Evolutionary conservation across 345 rosid species (phyloP), one percentile per base, ranked within the genome.

Genomic region (Populus nigra): DNA sequence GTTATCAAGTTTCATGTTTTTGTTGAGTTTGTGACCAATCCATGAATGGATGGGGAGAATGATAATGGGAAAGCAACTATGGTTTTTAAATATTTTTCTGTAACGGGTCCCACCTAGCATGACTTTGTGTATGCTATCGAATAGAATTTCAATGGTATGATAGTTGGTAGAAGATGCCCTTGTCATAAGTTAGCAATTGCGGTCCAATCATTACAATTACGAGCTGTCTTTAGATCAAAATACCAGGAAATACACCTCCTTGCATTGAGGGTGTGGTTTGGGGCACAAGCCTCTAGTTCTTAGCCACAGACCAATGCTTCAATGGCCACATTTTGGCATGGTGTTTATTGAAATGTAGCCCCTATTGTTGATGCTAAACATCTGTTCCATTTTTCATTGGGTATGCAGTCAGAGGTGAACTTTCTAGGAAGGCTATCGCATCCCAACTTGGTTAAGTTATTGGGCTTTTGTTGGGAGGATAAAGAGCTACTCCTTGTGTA

Each of bases 381-480:
- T 50, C 43, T n/a, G 9, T 16, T 31, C 16, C 43, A 2, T 65
- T 73, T 69, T 75, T 57, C n/a, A 68, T 70, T 68, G 66, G 76
- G 50, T 63, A 38, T 83, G 78, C 93, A 94, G 98, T 89, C 93
- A 10, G 94, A 93, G 85, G 89, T 94, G 53, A 88, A 88, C 82
- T 93, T 93, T 84, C 88, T 93, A 13, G 98, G 92, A 72, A 88
- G 90, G 84, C 87, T 90, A 69, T 90, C 90, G 29, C 99, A 94
- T 76, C 96, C 96, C 10, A 93, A 93, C 75, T 77, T 94, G 72
- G 97, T 95, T 27, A 90, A 78, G 84, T 66, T 95, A 69, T 38
- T 95, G 76, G 99, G 99, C 43, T 93, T 80, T 71, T 95, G 99
- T 76, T 86, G 85, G 90, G 98, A 95, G 69, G 94, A 90, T 61